These are phyloP conservation scores for Cercophora scortea DNA, from an alignment of 495 filamentous ascomycete genomes.

Conservation along the genomic window DNA sequence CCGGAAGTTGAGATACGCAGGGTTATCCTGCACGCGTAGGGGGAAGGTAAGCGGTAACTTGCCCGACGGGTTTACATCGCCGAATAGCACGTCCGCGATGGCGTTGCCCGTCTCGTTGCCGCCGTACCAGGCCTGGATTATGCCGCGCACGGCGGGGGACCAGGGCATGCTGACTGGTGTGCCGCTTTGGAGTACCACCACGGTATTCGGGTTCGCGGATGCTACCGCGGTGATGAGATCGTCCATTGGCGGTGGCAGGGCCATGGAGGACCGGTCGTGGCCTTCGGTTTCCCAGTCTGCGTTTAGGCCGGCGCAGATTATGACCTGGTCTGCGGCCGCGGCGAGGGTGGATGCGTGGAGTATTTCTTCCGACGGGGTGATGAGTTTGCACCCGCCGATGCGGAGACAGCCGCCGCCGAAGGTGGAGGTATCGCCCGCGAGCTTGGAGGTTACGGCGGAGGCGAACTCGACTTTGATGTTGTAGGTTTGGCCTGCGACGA, in stretches of 20 bases:
- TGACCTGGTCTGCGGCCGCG: conserved; percentile 50
- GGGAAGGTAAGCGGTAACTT: conserved; percentile 66
- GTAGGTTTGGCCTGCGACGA: conserved; percentile 55
- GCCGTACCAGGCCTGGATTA: conserved; percentile 52
- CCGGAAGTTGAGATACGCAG: conserved; percentile 65
- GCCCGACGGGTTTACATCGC: conserved; percentile 56
- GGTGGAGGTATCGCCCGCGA: conserved; percentile 43
- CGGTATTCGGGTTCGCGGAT: conserved; percentile 47
- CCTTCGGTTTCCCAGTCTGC: conserved; percentile 63
- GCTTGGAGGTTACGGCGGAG: conserved; percentile 53
- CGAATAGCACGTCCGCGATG: conserved; percentile 60
- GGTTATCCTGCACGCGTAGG: conserved; percentile 59
- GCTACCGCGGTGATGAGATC: conserved; percentile 49
- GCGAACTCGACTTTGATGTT: conserved; percentile 57
- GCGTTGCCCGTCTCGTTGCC: conserved; percentile 58
- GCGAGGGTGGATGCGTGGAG: conserved; percentile 56
- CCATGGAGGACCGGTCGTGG: conserved; percentile 53
- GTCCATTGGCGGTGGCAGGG: conserved; percentile 50
- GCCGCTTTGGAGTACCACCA: conserved; percentile 57
- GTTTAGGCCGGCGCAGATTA: conserved; percentile 55
- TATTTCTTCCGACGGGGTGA: conserved; percentile 52
- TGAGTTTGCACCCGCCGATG: conserved; percentile 52
- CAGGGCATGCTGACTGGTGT: conserved; percentile 62
- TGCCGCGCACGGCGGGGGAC: conserved; percentile 39
- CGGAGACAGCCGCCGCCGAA: conserved; percentile 59